Base-by-base conservation (phyloP, 371 early-diverging fungal species). In the Zopfochytrium polystomum region DNA sequence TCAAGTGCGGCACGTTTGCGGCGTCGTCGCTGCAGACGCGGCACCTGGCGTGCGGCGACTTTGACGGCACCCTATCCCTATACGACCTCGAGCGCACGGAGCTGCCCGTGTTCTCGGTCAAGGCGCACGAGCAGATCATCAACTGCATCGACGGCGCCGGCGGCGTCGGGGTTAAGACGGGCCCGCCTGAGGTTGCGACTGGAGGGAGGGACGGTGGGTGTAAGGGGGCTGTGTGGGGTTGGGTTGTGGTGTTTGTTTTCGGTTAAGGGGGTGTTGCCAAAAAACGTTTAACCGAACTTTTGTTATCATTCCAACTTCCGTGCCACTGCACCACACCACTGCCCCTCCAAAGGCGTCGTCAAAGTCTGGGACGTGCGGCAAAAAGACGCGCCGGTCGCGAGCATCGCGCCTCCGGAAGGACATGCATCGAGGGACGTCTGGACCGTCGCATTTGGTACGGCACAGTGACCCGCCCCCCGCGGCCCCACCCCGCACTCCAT, bases 361-460 rank as follows among this genome's bases (percentile, higher is more conserved):
- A 89, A 88, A 68, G 76, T 90, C 20, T 92, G 92, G 92, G 92
- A 92, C 67, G 71, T 77, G 31, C 67, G 92, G 44, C 87, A 88
- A 56, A 65, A 76, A 25, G 85, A 81, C 29, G 75, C 76, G 34
- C 79, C 88, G 11, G 87, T 90, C 0, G 85, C 87, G 13, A 78
- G 70, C 3, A 80, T 88, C 48, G 75, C 77, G 1, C 85, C 85
- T 2, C 81, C 70, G 18, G 66, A 71, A 22, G 77, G 77, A 1
- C 76, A 75, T 29, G 47, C 62, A 2, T 68, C 61, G 23, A 71
- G 75, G 22, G 92, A 92, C 60, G 79, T 84, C 22, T 92, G 92
- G 92, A 76, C 86, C 3, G 87, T 90, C 3, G 81, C 85, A 0
- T 87, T 88, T 71, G 90, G 81, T 75, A 61, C 2, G 42, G 48